phyloP scores from a whole-genome alignment of 208 protist species.

The Crithidia fasciculata region DNA sequence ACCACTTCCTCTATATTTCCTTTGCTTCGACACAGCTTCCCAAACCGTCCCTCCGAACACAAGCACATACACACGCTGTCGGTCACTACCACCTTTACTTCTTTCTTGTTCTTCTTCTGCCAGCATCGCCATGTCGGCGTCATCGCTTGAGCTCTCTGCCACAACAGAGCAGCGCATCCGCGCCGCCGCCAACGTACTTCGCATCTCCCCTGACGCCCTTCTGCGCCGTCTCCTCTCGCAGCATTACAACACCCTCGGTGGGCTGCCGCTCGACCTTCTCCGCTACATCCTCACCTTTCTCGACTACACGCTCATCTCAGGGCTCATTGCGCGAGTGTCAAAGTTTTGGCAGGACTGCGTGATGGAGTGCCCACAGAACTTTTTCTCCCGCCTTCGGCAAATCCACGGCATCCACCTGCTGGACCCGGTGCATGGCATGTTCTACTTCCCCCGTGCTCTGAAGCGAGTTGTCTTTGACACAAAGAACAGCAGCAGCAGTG shows the following conservation, averaged over 20 bases:
- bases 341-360: constrained; percentile 40
- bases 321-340: constrained; percentile 32
- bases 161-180: constrained; percentile 29
- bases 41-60: no score
- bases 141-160: constrained; percentile 29
- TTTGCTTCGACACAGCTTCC: no score
- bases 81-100: not conserved
- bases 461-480: constrained; percentile 43
- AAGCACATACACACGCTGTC: no score
- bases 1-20: no score
- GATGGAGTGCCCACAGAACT: constrained; percentile 30
- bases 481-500: not conserved
- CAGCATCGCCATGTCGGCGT: constrained; percentile 11
- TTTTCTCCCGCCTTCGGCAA: constrained; percentile 39
- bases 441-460: constrained; percentile 52
- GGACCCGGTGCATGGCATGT: constrained; percentile 51
- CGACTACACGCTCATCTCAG: constrained; percentile 54
- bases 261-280: constrained; percentile 42
- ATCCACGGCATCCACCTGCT: constrained; percentile 58
- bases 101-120: not conserved
- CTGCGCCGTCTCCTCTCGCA: constrained; percentile 36
- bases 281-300: constrained; percentile 46
- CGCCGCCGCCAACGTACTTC: constrained; percentile 38
- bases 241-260: constrained; percentile 48
- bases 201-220: constrained; percentile 35